A percentile compares a stretch with the other conserved stretches of the same genome.
Evolutionary conservation across 306 rosid genomes (phyloP).

Genomic region (Pueraria montana): DNA sequence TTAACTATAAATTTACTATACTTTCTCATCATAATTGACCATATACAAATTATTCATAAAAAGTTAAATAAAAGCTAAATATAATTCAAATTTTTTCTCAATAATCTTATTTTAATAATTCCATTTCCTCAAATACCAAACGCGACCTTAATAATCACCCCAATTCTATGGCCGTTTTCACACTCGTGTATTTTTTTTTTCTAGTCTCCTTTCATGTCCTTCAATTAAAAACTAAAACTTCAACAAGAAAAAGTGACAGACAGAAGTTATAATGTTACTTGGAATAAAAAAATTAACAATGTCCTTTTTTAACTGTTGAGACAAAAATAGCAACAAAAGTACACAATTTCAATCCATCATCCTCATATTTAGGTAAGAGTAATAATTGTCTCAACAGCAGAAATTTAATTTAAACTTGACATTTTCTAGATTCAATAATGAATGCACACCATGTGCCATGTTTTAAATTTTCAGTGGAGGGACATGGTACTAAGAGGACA

Average conservation of each 20-base stretch:
- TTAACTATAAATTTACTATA: background rate
- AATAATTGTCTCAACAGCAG: slow-evolving; percentile 12
- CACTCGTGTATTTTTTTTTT: background rate
- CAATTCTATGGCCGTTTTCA: background rate
- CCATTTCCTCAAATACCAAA: background rate
- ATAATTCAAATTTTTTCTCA: no score
- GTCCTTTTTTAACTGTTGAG: background rate
- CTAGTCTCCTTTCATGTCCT: background rate
- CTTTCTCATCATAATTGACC: background rate
- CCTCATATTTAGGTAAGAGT: slow-evolving; percentile 7
- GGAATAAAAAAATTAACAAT: no score
- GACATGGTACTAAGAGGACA: background rate
- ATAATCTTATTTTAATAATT: background rate
- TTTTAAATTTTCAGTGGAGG: background rate
- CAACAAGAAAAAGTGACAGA: background rate
- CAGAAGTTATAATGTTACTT: background rate
- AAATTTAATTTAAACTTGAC: slow-evolving; percentile 13
- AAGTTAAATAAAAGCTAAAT: background rate
- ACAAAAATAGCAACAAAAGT: background rate
- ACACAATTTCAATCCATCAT: background rate
- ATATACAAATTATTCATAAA: background rate
- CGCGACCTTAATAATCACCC: background rate
- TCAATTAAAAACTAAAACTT: background rate
- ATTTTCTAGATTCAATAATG: background rate
- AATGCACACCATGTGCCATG: slow-evolving; percentile 6